Base-by-base conservation (phyloP, 495 filamentous ascomycete genomes). In the Usnea hakonensis region DNA sequence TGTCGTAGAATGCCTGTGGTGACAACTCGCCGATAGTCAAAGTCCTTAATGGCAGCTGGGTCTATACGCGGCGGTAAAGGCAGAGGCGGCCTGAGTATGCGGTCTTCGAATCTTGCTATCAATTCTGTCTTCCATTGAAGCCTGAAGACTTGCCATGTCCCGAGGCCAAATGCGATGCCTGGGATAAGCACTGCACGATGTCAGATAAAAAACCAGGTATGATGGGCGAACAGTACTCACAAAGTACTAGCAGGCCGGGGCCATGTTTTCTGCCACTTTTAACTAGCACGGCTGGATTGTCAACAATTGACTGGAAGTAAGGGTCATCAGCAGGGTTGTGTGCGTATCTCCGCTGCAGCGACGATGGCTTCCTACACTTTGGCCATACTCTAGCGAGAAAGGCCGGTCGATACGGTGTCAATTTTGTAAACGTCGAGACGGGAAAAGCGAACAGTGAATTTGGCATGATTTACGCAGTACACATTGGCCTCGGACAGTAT, bases 81-180 rank as follows among this genome's bases (percentile, higher is more conserved):
- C 0, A 98, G 82, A 1, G 94, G 95, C n/a, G 84, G 79, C 28
- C 85, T 87, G 33, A 95, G 79, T 38, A 98, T 81, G 0, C 93
- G 89, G 76, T 97, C 91, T 77, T 96, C 92, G 76, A 85, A 89
- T 65, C 84, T 87, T 57, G 91, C 91, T 61, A 98, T 86, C 19
- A 97, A 77, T 43, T 92, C 87, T 11, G 91, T 91, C 72, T 98
- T 98, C 91, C 92, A 93, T 40, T 83, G 81, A 19, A 98, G 84
- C 3, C 94, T 90, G 69, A 95, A 81, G n/a, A 98, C 87, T 70
- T 98, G 94, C 94, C 94, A 98, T 46, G 87, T 89, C 43, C 94
- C 94, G 38, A 98, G 85, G 65, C 78, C 78, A 73, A 98, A 96
- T 55, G 94, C 88, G 8, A 91, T 96, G 48, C 95, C 77, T 40